phyloP scores from a whole-genome alignment of 2,329 filamentous ascomycete species.

The Falciphora oryzae region DNA sequence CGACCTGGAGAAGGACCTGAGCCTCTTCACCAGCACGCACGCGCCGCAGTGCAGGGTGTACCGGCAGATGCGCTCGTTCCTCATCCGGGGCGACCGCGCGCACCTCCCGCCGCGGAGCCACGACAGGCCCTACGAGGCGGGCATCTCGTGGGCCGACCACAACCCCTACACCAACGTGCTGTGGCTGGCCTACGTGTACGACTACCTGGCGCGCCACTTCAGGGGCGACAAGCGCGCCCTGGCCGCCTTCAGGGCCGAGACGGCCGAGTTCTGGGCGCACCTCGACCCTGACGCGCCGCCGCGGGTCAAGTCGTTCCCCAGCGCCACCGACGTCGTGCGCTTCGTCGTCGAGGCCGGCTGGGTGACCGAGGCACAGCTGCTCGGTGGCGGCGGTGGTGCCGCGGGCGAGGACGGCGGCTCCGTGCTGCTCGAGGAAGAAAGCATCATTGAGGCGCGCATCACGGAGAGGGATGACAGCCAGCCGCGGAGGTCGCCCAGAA shows the following conservation, averaged over 20 bases:
- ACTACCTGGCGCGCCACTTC: constrained; percentile 44
- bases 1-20: constrained; percentile 55
- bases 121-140: constrained; percentile 38
- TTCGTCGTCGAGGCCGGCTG: constrained; percentile 54
- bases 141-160: constrained; percentile 48
- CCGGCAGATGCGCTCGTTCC: constrained; percentile 54
- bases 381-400: constrained; percentile 11
- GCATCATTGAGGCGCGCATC: constrained; percentile 17
- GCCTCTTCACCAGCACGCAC: constrained; percentile 55
- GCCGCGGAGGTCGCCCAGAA: constrained; percentile 17
- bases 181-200: constrained; percentile 58
- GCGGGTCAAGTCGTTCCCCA: constrained; percentile 44
- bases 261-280: constrained; percentile 47
- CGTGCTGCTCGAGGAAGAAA: constrained; percentile 9
- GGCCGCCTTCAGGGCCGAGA: constrained; percentile 38
- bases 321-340: constrained; percentile 49
- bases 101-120: constrained; percentile 44
- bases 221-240: constrained; percentile 40
- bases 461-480: constrained; percentile 14
- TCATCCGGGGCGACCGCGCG: constrained; percentile 44
- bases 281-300: constrained; percentile 45
- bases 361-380: constrained; percentile 47
- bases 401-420: constrained; percentile 18
- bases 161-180: constrained; percentile 60
- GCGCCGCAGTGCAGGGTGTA: constrained; percentile 57